Evolutionary conservation across 2,329 filamentous ascomycete genomes (phyloP).

Genomic region (Aureobasidium mangrovei): DNA sequence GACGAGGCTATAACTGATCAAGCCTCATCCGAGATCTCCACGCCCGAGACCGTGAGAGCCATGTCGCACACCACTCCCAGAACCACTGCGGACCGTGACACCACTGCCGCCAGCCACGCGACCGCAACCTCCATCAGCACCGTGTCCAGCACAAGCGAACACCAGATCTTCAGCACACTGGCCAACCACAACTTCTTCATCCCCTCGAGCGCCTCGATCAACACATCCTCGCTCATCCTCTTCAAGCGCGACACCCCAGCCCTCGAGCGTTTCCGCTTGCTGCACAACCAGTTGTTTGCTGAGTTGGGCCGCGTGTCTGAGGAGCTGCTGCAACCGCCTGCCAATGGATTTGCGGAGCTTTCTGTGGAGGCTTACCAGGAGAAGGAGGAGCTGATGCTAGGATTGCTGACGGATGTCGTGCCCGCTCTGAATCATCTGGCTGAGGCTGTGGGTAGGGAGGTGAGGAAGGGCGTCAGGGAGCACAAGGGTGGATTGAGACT

Average conservation of each 20-base stretch:
- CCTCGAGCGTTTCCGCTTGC: neutral
- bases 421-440: slow-evolving; percentile 4
- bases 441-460: neutral
- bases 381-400: slow-evolving; percentile 5
- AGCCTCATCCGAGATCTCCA: neutral
- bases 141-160: neutral
- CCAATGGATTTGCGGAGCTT: neutral
- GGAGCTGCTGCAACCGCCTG: neutral
- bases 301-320: slow-evolving; percentile 4
- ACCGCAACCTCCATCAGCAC: neutral
- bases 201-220: neutral
- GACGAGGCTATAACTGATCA: neutral
- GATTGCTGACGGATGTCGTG: slow-evolving; percentile 7
- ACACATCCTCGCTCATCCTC: neutral
- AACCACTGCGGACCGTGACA: neutral
- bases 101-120: neutral
- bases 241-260: neutral
- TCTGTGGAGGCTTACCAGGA: neutral
- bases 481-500: slow-evolving; percentile 3
- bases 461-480: neutral
- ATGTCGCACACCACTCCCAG: neutral
- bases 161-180: neutral
- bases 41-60: neutral
- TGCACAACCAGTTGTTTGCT: slow-evolving; percentile 4
- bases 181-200: neutral